These are phyloP conservation scores for Ruellia speciosa DNA, from an alignment of 305 asterid genomes.

Conservation along the genomic window DNA sequence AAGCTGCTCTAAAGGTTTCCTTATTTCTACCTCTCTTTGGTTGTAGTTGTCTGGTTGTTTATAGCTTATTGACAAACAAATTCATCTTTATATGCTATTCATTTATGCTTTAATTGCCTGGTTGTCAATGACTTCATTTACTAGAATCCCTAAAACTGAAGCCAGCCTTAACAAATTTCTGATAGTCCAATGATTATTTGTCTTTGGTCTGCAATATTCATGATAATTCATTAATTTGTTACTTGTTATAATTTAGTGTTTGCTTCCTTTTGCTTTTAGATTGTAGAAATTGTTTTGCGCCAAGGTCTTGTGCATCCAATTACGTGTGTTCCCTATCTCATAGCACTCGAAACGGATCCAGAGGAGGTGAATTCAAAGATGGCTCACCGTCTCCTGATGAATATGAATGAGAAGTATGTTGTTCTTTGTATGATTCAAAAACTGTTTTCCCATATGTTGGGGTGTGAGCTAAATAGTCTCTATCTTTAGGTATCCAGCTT, in stretches of 20 bases:
- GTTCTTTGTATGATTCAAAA: conserved; percentile 15
- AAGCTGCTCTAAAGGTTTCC: conserved; percentile 76
- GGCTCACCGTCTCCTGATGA: conserved; percentile 92
- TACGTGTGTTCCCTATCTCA: conserved; percentile 90
- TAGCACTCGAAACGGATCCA: conserved; percentile 98
- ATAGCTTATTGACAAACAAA: conserved; percentile 8
- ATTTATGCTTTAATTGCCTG: no score
- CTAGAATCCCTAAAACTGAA: background rate
- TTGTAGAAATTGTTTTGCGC: conserved; percentile 89
- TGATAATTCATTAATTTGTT: no score
- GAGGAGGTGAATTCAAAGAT: conserved; percentile 68
- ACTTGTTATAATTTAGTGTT: conserved; percentile 1
- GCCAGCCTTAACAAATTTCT: background rate
- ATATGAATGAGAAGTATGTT: conserved; percentile 92
- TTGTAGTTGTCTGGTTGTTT: conserved; percentile 14
- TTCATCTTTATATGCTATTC: background rate
- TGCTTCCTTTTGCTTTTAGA: conserved; percentile 43
- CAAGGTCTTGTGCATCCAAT: conserved; percentile 99
- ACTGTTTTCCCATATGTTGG: conserved; percentile 14
- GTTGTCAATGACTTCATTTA: no score
- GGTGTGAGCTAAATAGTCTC: conserved; percentile 25
- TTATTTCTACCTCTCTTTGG: conserved; percentile 9
- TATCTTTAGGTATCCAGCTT: conserved; percentile 83
- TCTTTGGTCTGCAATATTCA: conserved; percentile 14
- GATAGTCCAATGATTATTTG: conserved; percentile 5